phyloP scores from a whole-genome alignment of 2,329 filamentous ascomycete species.

The Atkinsonella hypoxylon region DNA sequence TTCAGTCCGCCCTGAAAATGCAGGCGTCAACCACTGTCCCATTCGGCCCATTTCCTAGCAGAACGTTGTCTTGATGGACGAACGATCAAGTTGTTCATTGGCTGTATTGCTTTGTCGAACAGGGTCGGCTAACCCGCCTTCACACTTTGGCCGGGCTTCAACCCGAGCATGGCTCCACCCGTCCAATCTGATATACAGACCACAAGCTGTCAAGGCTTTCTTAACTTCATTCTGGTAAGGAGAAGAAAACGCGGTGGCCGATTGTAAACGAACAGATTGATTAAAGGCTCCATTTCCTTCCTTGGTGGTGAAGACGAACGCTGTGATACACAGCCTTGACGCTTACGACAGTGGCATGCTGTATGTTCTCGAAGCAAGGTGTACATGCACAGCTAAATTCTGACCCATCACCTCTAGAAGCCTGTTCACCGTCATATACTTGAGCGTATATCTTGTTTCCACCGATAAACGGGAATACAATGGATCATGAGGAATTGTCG shows the following conservation, averaged over 20 bases:
- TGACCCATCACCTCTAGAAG: neutral
- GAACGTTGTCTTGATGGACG: neutral
- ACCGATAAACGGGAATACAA: conserved; percentile 6
- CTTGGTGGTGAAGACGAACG: neutral
- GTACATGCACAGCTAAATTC: neutral
- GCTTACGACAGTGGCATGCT: neutral
- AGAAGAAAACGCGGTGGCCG: neutral
- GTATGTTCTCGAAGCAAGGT: neutral
- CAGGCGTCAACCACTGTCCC: conserved; percentile 1
- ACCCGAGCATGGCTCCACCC: neutral
- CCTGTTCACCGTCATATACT: neutral
- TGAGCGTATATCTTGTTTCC: neutral
- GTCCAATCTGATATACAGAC: neutral
- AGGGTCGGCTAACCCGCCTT: neutral
- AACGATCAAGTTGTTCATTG: conserved; percentile 9
- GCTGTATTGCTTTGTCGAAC: neutral
- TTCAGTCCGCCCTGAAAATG: conserved; percentile 3
- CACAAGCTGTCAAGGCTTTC: neutral
- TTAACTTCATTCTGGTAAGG: neutral
- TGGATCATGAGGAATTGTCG: conserved; percentile 24
- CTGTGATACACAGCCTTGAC: neutral
- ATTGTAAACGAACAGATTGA: neutral
- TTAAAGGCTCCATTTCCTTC: neutral
- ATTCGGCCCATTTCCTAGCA: neutral
- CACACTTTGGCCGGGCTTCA: neutral